Base-by-base conservation (phyloP, 192 early-diverging fungal species). In the Coemansia sp. region DNA sequence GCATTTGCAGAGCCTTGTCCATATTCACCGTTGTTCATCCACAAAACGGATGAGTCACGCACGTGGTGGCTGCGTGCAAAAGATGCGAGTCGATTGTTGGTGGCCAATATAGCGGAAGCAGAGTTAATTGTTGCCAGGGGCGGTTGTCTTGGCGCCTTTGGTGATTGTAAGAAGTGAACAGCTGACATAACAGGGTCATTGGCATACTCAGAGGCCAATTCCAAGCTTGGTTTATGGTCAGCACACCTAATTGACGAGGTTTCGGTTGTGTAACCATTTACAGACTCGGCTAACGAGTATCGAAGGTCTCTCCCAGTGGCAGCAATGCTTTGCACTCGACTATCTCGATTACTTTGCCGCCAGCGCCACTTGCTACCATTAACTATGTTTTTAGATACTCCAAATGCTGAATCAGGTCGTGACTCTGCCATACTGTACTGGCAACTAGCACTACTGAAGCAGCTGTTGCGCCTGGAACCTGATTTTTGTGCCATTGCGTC, bases 21-120 rank as follows among this genome's bases (percentile, higher is more conserved):
- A 27, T 5, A 57, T 65, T 43, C n/a, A 27, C 36, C 50, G 29
- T 38, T 65, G 36, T 74, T 49, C 80, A 82, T 76, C 80, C 80
- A 82, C 36, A 82, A 43, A 9, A 74, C 50, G 22, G 80, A 82
- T 58, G 80, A 82, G 27, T 82, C 80, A 43, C 69, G 63, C 63
- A 62, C 46, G 38, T 44, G 65, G n/a, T 44, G 58, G 64, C 62
- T 68, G 49, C 34, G n/a, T 7, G 61, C 61, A 62, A 62, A 40
- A 24, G 61, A 60, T 60, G 57, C 57, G 16, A 60, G 61, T 22
- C 36, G 61, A 41, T 62, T 40, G 36, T 62, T 62, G 22, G 36
- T 62, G 38, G 39, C 34, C 39, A 62, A 41, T 41, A 40, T 27
- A 39, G 61, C 61, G 12, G 61, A 41, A 41, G 36, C 22, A 34